These are phyloP conservation scores for Xylariaceae sp. DNA, from an alignment of 2,329 filamentous ascomycete genomes.

Conservation along the genomic window DNA sequence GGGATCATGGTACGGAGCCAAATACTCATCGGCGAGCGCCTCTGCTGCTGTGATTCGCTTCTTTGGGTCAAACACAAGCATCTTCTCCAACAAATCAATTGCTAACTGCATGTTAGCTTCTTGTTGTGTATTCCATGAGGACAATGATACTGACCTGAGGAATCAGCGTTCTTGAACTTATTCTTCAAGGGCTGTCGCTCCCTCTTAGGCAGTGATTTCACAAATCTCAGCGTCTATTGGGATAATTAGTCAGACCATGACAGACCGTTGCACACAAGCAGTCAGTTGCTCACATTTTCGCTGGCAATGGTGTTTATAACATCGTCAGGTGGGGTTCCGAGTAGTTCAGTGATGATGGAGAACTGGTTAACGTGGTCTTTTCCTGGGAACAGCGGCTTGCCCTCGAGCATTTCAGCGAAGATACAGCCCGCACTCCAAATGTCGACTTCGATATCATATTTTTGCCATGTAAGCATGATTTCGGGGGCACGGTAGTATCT, in stretches of 20 bases:
- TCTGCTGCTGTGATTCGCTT: conserved; percentile 85
- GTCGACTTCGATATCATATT: conserved; percentile 98
- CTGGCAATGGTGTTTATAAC: conserved; percentile 98
- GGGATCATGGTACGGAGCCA: conserved; percentile 94
- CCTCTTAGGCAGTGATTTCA: conserved; percentile 93
- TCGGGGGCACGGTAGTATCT: conserved; percentile 98
- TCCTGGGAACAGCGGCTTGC: conserved; percentile 95
- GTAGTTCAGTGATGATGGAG: conserved; percentile 96
- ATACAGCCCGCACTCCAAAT: conserved; percentile 99
- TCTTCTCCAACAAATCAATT: conserved; percentile 88
- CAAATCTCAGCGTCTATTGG: conserved; percentile 82
- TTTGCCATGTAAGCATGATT: conserved; percentile 99
- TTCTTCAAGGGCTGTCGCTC: conserved; percentile 80
- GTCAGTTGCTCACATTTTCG: conserved; percentile 69
- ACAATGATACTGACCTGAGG: conserved; percentile 54
- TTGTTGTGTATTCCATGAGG: neutral
- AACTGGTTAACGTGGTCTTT: conserved; percentile 99
- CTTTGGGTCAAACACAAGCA: conserved; percentile 98
- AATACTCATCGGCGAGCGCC: conserved; percentile 86
- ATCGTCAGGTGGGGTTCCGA: conserved; percentile 95
- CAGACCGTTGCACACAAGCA: no score
- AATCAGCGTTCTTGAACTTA: conserved; percentile 95
- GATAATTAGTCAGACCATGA: conserved; percentile 14
- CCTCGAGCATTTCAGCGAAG: conserved; percentile 98
- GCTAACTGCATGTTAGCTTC: conserved; percentile 41